These are phyloP conservation scores for Entamoeba invadens DNA, from an alignment of 208 protist genomes.

Conservation along the genomic window DNA sequence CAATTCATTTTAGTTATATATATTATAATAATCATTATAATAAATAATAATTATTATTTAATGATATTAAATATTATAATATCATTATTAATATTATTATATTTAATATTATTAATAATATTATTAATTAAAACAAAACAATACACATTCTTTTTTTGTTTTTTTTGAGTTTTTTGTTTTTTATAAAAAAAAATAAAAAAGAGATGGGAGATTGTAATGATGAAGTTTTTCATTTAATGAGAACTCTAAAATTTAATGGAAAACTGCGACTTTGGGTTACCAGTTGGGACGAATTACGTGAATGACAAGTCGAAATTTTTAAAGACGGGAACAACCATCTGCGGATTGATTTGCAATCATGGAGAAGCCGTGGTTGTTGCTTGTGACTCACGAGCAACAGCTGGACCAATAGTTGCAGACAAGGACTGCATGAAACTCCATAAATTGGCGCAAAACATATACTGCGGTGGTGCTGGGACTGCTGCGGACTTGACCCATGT, in stretches of 20 bases:
- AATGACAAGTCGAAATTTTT: neutral
- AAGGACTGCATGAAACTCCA: slow-evolving; percentile 99
- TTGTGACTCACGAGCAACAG: slow-evolving; percentile 95
- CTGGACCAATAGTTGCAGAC: slow-evolving; percentile 90
- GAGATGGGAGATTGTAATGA: too few relatives aligned
- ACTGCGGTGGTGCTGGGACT: slow-evolving; percentile 97
- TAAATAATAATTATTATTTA: too few relatives aligned
- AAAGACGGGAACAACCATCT: slow-evolving; percentile 99
- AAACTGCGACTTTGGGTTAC: neutral
- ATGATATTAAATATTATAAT: too few relatives aligned
- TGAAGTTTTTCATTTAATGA: too few relatives aligned
- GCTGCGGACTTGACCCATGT: slow-evolving; percentile 85
- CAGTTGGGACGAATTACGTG: neutral
- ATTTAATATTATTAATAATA: too few relatives aligned
- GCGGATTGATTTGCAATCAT: slow-evolving; percentile 84
- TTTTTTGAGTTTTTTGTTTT: too few relatives aligned
- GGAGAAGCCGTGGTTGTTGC: slow-evolving; percentile 85
- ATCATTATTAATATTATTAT: too few relatives aligned
- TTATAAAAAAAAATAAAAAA: too few relatives aligned
- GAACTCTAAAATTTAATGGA: neutral
- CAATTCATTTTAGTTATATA: too few relatives aligned
- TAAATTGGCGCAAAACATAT: slow-evolving; percentile 98
- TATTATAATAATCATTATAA: too few relatives aligned
- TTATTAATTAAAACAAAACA: too few relatives aligned
- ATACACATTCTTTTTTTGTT: too few relatives aligned